Conservation (phyloP, 352 stramenopile genomes). For the Globisporangium irregulare region DNA sequence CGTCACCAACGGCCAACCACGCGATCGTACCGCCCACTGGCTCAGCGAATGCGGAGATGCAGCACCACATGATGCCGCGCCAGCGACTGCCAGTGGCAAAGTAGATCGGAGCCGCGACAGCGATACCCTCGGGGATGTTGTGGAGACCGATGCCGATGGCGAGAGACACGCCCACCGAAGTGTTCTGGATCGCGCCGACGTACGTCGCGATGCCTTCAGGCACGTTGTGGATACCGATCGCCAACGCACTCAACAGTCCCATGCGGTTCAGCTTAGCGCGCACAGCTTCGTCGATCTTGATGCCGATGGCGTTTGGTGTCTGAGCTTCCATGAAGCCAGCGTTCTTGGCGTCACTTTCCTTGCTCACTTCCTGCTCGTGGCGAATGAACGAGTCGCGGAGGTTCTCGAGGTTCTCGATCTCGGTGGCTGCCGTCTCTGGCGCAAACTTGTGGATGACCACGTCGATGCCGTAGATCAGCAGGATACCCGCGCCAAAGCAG, state of each 20-base stretch:
- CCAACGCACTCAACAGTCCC: conserved; percentile 90
- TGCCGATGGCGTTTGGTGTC: conserved; percentile 22
- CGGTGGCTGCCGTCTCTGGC: conserved; percentile 27
- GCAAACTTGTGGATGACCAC: conserved; percentile 35
- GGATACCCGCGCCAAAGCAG: conserved; percentile 85
- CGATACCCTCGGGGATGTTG: conserved; percentile 97
- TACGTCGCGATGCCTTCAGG: conserved; percentile 96
- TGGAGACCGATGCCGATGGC: conserved; percentile 95
- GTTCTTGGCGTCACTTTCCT: conserved; percentile 10
- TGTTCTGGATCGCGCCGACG: conserved; percentile 87
- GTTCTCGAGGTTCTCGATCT: conserved; percentile 30
- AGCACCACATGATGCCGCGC: conserved; percentile 94
- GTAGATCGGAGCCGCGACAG: conserved; percentile 95
- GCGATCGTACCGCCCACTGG: conserved; percentile 86
- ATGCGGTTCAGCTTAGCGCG: conserved; percentile 67
- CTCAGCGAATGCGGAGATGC: conserved; percentile 84
- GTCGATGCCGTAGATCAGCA: conserved; percentile 51
- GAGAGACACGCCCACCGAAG: conserved; percentile 87
- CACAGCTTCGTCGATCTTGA: conserved; percentile 39
- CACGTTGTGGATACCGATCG: conserved; percentile 95
- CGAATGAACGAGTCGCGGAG: conserved; percentile 34
- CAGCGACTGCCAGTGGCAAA: conserved; percentile 94
- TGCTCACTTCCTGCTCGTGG: conserved; percentile 11
- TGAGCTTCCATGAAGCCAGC: conserved; percentile 29
- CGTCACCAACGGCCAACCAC: conserved; percentile 79